Evolutionary conservation across 139 green algal species (phyloP), one percentile per base, ranked within the genome.

Genomic region (Microglena sp.): DNA sequence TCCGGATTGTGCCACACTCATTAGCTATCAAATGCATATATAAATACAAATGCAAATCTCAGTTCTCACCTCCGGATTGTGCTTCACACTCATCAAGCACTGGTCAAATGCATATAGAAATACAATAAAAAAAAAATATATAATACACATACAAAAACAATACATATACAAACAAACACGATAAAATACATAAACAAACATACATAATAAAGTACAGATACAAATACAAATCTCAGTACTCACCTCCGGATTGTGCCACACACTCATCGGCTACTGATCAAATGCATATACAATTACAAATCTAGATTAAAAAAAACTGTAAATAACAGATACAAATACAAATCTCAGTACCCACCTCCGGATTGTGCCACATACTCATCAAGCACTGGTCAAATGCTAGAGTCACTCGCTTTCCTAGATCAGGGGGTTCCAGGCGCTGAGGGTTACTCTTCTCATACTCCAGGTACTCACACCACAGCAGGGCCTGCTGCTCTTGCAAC

Each of bases 71-170:
- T 95, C 91, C 5, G 91, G 89, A 68, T 87, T 86, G 62, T 82
- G 68, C 54, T 79, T 62, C 18, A 95, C 76, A 30, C 63, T 69
- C 50, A 88, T 86, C 24, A 97, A 79, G 1, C 76, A 78, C 67
- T 97, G 90, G 54, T 94, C 82, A 69, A 87, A 95, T 0, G 88
- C 84, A n/a, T n/a, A n/a, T n/a, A n/a, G n/a, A n/a, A n/a, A n/a
- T n/a, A n/a, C n/a, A n/a, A n/a, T n/a, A n/a, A n/a, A n/a, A n/a
- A n/a, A n/a, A n/a, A n/a, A n/a, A n/a, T n/a, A n/a, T n/a, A n/a
- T n/a, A n/a, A n/a, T n/a, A n/a, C n/a, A n/a, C n/a, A n/a, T n/a
- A n/a, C n/a, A n/a, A n/a, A n/a, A n/a, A n/a, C n/a, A n/a, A 50
- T 18, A 50, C 40, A 50, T 18, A 50, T 18, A 50, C 40, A 50